Percentiles rank a stretch among this genome's conserved stretches.
Conservation (phyloP, 805 yeast species). For the Saturnispora galanensis region DNA sequence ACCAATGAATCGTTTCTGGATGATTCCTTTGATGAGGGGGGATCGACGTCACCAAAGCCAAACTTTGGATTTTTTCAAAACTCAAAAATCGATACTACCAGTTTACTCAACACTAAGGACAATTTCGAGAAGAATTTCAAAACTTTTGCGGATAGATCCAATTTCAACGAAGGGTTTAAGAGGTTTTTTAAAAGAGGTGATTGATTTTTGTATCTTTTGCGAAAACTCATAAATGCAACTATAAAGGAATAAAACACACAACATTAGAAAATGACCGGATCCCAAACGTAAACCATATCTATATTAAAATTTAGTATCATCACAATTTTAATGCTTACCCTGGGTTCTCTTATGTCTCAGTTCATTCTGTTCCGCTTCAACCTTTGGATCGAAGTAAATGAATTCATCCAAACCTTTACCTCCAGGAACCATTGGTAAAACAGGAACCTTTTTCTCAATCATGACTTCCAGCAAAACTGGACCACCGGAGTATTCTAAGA, state of each 20-base stretch:
- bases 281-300: no score
- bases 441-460: conserved; percentile 91
- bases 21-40: conserved; percentile 6
- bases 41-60: conserved; percentile 9
- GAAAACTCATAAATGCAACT: conserved; percentile 2
- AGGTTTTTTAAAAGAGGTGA: conserved; percentile 37
- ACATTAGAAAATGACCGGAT: neutral
- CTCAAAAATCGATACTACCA: conserved; percentile 22
- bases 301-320: neutral
- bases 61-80: conserved; percentile 15
- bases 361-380: conserved; percentile 59
- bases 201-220: neutral
- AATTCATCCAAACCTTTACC: conserved; percentile 94
- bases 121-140: conserved; percentile 34
- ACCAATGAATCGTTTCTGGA: conserved; percentile 1
- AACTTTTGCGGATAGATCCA: conserved; percentile 46
- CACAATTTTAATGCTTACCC: conserved; percentile 44
- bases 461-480: conserved; percentile 87
- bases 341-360: conserved; percentile 65
- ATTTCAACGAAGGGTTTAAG: conserved; percentile 62
- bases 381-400: conserved; percentile 74
- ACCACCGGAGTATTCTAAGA: conserved; percentile 61
- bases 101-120: conserved; percentile 32
- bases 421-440: conserved; percentile 95
- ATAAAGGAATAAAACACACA: conserved; percentile 1